Percentiles rank a stretch among this genome's conserved stretches.
Conservation (phyloP, 2,329 filamentous ascomycete species). For the Trichoderma breve region DNA sequence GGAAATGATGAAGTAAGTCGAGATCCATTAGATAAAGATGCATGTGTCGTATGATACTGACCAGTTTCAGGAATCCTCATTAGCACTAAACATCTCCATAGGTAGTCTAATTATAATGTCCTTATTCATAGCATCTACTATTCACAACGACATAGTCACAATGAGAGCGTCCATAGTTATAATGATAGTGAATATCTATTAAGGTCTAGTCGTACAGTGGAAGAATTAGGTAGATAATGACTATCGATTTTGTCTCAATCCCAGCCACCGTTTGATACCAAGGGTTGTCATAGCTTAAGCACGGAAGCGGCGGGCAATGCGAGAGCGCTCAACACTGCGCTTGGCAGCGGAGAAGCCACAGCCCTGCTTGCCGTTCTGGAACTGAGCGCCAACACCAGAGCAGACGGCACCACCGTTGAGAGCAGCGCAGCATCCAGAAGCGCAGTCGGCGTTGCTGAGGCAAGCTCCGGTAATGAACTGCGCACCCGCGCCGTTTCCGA, state of each 20-base stretch:
- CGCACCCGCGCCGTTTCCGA: conserved; percentile 27
- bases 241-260: conserved; percentile 9
- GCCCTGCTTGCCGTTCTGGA: conserved; percentile 34
- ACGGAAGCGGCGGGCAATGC: conserved; percentile 1
- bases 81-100: not conserved
- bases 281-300: not conserved
- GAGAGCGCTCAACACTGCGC: conserved; percentile 5
- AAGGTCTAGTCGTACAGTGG: not conserved
- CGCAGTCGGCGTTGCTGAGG: conserved; percentile 29
- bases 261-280: not conserved
- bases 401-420: conserved; percentile 13
- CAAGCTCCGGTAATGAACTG: conserved; percentile 33
- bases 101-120: not conserved
- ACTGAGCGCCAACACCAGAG: conserved; percentile 30
- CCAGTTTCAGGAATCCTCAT: not conserved
- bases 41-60: not conserved
- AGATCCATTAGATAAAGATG: not conserved
- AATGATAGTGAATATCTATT: conserved; percentile 15
- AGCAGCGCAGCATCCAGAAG: conserved; percentile 33
- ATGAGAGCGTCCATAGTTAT: not conserved
- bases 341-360: conserved; percentile 30
- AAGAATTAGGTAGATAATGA: conserved; percentile 14
- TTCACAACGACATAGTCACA: not conserved
- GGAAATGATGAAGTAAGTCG: not conserved
- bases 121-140: not conserved